Evolutionary conservation across 257 asterid species (phyloP), one percentile per base, ranked within the genome.

Genomic region (Henckelia pumila): DNA sequence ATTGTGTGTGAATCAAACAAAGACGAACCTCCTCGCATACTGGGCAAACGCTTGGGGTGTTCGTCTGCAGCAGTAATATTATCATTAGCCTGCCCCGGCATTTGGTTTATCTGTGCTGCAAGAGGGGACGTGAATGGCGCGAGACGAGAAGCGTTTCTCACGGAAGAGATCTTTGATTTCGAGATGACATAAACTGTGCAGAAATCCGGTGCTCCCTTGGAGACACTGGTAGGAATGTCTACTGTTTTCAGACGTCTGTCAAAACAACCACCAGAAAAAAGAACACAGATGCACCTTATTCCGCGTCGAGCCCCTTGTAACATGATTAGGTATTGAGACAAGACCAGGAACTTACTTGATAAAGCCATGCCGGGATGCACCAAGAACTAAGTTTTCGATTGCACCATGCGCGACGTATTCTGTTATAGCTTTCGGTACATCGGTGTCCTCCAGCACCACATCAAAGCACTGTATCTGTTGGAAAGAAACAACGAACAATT

Each of bases 171-270:
- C 81, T 91, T 91, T 19, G 91, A 50, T 66, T 88, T 91, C 9
- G 97, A 91, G 74, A 91, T 91, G 16, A 91, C 96, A 65, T 85
- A 86, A 59, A 88, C 88, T 0, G 91, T 85, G 64, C 93, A 82
- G 70, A 86, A 91, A 58, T 91, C 97, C 0, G 97, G 97, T 49
- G 94, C 85, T 40, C 59, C 60, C 79, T 88, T 91, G 10, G 90
- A 73, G 17, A 81, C 77, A 25, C 79, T 77, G 19, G 76, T 77
- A 17, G 96, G 96, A 52, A 77, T 23, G 70, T 91, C 97, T 2
- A 71, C 74, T 25, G 76, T 80, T 85, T 83, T 91, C 66, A 91
- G 73, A 76, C 91, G 81, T 77, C 92, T 84, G 81, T 69, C 58
- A 11, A 56, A 64, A 71, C 6, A n/a, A n/a, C n/a, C n/a, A n/a